Evolutionary conservation across 2,329 filamentous ascomycete genomes (phyloP).

Genomic region (Rosellinia necatrix): DNA sequence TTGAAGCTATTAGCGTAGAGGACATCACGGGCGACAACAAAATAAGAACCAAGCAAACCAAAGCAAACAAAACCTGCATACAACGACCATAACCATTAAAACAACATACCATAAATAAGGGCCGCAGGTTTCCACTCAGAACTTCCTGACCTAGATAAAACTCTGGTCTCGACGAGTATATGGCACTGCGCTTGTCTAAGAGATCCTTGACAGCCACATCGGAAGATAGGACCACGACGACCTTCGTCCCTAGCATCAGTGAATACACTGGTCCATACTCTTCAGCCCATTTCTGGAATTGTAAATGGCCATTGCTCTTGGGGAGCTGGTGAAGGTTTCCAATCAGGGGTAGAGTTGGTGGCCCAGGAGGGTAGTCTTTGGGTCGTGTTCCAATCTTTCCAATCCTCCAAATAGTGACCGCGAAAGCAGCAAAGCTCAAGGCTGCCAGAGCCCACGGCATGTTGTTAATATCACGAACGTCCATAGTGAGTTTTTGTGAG

Average conservation of each 20-base stretch:
- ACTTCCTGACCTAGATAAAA: conserved; percentile 45
- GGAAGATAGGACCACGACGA: conserved; percentile 51
- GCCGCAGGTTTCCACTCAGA: conserved; percentile 22
- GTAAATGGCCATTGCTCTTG: background rate
- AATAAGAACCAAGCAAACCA: too few relatives aligned
- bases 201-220: conserved; percentile 54
- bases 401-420: too few relatives aligned
- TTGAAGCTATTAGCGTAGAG: too few relatives aligned
- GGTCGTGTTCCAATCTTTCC: too few relatives aligned
- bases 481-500: too few relatives aligned
- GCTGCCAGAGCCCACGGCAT: too few relatives aligned
- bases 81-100: background rate
- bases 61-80: too few relatives aligned
- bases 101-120: background rate
- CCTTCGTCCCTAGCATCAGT: conserved; percentile 53
- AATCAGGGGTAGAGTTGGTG: background rate
- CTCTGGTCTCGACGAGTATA: conserved; percentile 52
- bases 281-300: background rate
- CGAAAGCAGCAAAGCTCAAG: too few relatives aligned
- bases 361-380: background rate
- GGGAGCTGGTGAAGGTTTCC: background rate
- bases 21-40: too few relatives aligned
- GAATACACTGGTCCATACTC: conserved; percentile 53
- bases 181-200: conserved; percentile 52
- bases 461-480: too few relatives aligned